Base-by-base conservation (phyloP, 495 filamentous ascomycete species). In the Tuber magnatum region DNA sequence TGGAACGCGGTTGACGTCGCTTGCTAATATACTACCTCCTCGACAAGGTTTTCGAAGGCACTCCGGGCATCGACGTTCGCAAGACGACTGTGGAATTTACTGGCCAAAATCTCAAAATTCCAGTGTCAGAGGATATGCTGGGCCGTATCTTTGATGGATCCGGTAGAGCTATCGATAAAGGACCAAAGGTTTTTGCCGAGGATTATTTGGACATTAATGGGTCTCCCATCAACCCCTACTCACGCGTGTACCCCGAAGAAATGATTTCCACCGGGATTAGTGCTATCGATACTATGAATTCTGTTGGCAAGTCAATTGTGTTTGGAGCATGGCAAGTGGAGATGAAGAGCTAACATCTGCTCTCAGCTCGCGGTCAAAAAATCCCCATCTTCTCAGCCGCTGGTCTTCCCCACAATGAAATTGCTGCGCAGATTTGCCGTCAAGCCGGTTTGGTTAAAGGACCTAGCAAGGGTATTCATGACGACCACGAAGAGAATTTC, bases 191-290 rank as follows among this genome's bases (percentile, higher is more conserved):
- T 79, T 85, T 99, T 74, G 94, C 96, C 46, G 96, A 99, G 84
- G 94, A 99, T 78, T 97, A 94, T 83, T 86, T 99, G 80, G 96
- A 99, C 84, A 99, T 98, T 87, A 99, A 99, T 86, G 96, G 96
- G 83, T 94, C 92, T 84, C 95, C 96, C 69, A 99, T 99, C 85
- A 99, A 99, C 84, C 96, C 96, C 68, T 98, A 97, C 86, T 93
- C 94, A 48, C 90, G 96, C 86, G 94, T 96, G 68, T 99, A 99
- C 83, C 96, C 96, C 83, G 94, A 98, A 87, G 96, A 99, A 85
- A 99, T 99, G 94, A 98, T 99, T 81, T 94, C 94, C 16, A 99
- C 96, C 74, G 96, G 96, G 89, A 99, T 99, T 84, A 97, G 94
- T 74, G 94, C 96, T 82, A 99, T 99, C 82, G 96, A 99, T 84